phyloP scores from a whole-genome alignment of 257 asterid species.

The Euphrasia confusa region DNA sequence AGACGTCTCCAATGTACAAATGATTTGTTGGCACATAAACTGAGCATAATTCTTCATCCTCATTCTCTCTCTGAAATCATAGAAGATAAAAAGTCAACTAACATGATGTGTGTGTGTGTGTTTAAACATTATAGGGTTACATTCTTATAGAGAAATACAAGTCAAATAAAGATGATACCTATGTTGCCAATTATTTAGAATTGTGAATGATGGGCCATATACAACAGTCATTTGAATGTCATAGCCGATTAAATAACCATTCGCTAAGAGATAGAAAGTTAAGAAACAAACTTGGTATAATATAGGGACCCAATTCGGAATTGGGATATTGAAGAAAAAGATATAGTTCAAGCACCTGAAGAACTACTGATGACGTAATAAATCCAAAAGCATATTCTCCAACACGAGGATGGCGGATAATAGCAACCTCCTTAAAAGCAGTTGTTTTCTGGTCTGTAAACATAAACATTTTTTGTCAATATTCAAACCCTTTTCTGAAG shows the following conservation, averaged over 20 bases:
- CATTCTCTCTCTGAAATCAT: conserved; percentile 56
- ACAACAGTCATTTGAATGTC: no score
- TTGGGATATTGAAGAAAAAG: no score
- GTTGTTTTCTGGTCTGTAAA: conserved; percentile 70
- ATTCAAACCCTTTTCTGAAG: conserved; percentile 1
- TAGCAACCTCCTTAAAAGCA: conserved; percentile 93
- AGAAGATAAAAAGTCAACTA: background rate
- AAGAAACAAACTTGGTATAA: no score
- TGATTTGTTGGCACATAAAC: conserved; percentile 88
- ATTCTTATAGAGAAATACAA: no score
- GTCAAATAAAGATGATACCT: no score
- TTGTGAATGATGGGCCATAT: no score
- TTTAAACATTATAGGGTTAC: no score
- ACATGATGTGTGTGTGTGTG: no score
- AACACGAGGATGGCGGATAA: conserved; percentile 85
- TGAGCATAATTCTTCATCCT: conserved; percentile 80
- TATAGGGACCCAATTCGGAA: no score
- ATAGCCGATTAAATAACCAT: no score
- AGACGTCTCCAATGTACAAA: conserved; percentile 79
- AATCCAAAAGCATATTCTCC: conserved; percentile 93
- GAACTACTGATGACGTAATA: conserved; percentile 73
- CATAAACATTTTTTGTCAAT: conserved; percentile 19
- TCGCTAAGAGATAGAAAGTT: no score
- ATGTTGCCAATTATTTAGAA: no score
- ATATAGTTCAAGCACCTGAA: conserved; percentile 51